Evolutionary conservation across 495 filamentous ascomycete species (phyloP).

Genomic region (Aspergillus mulundensis): DNA sequence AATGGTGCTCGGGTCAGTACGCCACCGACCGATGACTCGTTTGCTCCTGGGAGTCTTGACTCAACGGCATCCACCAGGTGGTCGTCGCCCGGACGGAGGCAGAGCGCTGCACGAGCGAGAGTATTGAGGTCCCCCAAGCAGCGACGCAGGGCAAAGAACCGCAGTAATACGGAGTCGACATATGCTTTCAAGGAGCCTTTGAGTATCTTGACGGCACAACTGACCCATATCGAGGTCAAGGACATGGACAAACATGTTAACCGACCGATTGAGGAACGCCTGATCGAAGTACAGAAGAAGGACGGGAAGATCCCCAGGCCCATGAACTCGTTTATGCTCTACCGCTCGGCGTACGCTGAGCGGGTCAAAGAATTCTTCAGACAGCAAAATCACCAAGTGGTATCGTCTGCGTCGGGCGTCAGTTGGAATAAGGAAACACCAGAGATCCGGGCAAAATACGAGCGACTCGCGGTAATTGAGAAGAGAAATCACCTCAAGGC

Average conservation of each 20-base stretch:
- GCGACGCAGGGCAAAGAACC: conserved; percentile 11
- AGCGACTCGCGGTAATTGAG: conserved; percentile 75
- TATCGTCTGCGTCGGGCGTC: conserved; percentile 76
- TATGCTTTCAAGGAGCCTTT: conserved; percentile 50
- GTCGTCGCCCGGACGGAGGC: conserved; percentile 11
- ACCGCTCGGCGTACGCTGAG: conserved; percentile 88
- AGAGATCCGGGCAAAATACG: conserved; percentile 72
- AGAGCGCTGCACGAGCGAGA: conserved; percentile 1
- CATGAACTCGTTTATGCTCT: conserved; percentile 99
- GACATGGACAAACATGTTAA: conserved; percentile 85
- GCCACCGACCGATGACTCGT: conserved; percentile 24
- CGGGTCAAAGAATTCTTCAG: conserved; percentile 76
- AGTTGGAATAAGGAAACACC: conserved; percentile 82
- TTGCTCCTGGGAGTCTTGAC: conserved; percentile 10
- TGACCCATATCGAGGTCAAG: conserved; percentile 57
- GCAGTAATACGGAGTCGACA: conserved; percentile 2
- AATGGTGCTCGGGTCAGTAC: conserved; percentile 24
- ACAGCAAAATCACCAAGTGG: conserved; percentile 92
- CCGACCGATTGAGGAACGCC: conserved; percentile 61
- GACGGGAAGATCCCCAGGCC: conserved; percentile 83
- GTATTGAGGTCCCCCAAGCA: conserved; percentile 5
- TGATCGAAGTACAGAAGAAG: conserved; percentile 62
- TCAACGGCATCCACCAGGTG: conserved; percentile 5
- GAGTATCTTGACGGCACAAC: conserved; percentile 70
- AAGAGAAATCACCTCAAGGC: conserved; percentile 79